Evolutionary conservation across 257 asterid genomes (phyloP).

Genomic region (Fraxinus anomala): DNA sequence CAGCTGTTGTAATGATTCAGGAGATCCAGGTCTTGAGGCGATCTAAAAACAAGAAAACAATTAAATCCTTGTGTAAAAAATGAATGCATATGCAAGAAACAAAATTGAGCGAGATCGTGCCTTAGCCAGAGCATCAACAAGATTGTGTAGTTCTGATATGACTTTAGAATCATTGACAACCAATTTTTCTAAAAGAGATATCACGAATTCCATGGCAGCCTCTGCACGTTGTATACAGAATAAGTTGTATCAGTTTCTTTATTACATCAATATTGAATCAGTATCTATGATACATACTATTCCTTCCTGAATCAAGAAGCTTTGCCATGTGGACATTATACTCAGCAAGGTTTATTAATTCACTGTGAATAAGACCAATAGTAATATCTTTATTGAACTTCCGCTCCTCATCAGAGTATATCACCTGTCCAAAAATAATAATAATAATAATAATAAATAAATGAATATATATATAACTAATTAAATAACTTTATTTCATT

Average conservation of each 20-base stretch:
- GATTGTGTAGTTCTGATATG: slow-evolving; percentile 82
- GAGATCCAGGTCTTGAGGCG: slow-evolving; percentile 98
- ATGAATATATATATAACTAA: not conserved
- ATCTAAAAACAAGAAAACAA: slow-evolving; percentile 48
- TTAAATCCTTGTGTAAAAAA: slow-evolving; percentile 29
- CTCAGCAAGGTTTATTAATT: slow-evolving; percentile 84
- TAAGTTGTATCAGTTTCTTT: slow-evolving; percentile 20
- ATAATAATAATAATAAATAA: too few species aligned
- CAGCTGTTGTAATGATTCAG: slow-evolving; percentile 85
- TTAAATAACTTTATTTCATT: not conserved
- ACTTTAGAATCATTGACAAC: slow-evolving; percentile 69
- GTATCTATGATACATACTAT: slow-evolving; percentile 58
- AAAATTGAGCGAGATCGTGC: slow-evolving; percentile 37
- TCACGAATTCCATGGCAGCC: slow-evolving; percentile 85
- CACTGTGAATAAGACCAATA: slow-evolving; percentile 80
- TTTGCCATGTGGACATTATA: slow-evolving; percentile 97
- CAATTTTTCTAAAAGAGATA: slow-evolving; percentile 73
- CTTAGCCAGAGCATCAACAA: slow-evolving; percentile 92
- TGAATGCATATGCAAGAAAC: not conserved
- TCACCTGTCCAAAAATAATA: slow-evolving; percentile 55
- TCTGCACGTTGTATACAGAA: slow-evolving; percentile 54
- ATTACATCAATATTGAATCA: slow-evolving; percentile 23
- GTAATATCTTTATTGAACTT: slow-evolving; percentile 90
- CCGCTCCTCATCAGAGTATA: slow-evolving; percentile 90
- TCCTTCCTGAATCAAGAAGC: slow-evolving; percentile 91